phyloP scores from a whole-genome alignment of 768 basidiomycete species.

The Naganishia onofrii region DNA sequence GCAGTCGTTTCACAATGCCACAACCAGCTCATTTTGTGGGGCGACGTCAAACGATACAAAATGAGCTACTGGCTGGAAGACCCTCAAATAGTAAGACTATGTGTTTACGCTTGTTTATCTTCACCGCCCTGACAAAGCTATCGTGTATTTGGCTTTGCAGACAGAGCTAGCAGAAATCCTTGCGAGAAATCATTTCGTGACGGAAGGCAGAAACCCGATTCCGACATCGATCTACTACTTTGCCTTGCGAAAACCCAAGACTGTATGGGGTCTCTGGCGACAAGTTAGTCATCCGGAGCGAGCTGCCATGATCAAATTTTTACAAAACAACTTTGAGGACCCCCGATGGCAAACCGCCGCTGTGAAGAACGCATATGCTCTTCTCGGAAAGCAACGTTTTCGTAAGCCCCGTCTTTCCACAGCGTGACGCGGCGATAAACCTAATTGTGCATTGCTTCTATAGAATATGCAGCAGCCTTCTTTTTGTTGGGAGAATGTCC shows the following conservation, averaged over 20 bases:
- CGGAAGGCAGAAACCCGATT: conserved; percentile 78
- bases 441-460: conserved; percentile 25
- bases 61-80: conserved; percentile 17
- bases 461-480: conserved; percentile 98
- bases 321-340: conserved; percentile 81
- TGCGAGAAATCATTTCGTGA: conserved; percentile 89
- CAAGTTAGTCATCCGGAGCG: conserved; percentile 96
- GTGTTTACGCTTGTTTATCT: neutral
- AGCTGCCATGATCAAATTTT: conserved; percentile 79
- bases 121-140: neutral
- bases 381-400: conserved; percentile 85
- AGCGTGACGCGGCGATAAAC: too few relatives aligned
- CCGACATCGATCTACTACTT: conserved; percentile 90
- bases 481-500: conserved; percentile 85
- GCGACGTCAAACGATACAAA: conserved; percentile 6
- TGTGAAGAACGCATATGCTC: conserved; percentile 89
- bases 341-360: conserved; percentile 88
- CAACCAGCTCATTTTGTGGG: conserved; percentile 15
- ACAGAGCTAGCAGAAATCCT: conserved; percentile 48
- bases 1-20: conserved; percentile 6
- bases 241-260: conserved; percentile 83
- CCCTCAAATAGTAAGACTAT: neutral
- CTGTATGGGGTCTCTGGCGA: conserved; percentile 92
- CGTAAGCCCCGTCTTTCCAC: conserved; percentile 59
- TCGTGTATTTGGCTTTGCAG: neutral